Evolutionary conservation across 352 stramenopile species (phyloP).

Genomic region (Phytophthora sp.): DNA sequence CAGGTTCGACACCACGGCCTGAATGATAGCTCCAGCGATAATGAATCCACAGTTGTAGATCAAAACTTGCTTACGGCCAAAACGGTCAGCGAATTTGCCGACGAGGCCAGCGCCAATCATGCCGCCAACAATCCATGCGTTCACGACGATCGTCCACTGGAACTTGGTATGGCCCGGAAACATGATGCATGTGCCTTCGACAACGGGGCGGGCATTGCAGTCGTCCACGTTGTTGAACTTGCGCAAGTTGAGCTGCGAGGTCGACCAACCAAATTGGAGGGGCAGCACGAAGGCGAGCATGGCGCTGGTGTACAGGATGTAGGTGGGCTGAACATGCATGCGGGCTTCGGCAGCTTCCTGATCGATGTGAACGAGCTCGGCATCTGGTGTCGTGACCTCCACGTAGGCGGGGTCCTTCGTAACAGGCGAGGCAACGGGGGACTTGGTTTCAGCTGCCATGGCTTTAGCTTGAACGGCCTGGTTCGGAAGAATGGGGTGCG

Average conservation of each 20-base stretch:
- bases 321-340: constrained; percentile 25
- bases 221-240: constrained; percentile 48
- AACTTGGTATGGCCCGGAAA: constrained; percentile 51
- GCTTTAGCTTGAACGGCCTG: neutral
- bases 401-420: constrained; percentile 11
- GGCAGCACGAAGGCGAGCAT: constrained; percentile 40
- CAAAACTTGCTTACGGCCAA: constrained; percentile 53
- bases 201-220: constrained; percentile 37
- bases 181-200: constrained; percentile 46
- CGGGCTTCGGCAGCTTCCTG: neutral
- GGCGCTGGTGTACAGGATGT: constrained; percentile 46
- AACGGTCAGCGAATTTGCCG: constrained; percentile 38
- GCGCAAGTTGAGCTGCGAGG: constrained; percentile 47
- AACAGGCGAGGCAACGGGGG: constrained; percentile 1
- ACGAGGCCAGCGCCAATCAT: constrained; percentile 48
- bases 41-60: constrained; percentile 51
- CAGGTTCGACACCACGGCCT: constrained; percentile 34
- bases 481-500: neutral
- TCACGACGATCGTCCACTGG: constrained; percentile 54
- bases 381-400: constrained; percentile 11
- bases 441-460: constrained; percentile 6
- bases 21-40: constrained; percentile 36
- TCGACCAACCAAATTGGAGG: constrained; percentile 53
- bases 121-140: constrained; percentile 58
- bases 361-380: neutral